These are phyloP conservation scores for Pseudocercospora fijiensis DNA, from an alignment of 2,329 filamentous ascomycete species.

Conservation along the genomic window DNA sequence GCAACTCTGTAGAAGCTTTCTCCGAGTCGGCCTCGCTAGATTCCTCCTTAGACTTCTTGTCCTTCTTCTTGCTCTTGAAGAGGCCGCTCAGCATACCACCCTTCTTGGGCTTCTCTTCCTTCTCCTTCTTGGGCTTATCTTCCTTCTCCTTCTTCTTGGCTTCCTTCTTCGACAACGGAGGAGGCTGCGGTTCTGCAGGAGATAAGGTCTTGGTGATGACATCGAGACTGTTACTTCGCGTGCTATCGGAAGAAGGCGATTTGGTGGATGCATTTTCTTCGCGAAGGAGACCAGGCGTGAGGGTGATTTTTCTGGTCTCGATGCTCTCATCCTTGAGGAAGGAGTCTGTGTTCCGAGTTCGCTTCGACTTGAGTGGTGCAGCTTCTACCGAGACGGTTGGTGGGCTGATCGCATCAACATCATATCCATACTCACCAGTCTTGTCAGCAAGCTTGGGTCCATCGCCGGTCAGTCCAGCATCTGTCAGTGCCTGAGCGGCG, in stretches of 20 bases:
- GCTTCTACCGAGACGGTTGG: constrained; percentile 35
- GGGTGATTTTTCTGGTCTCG: constrained; percentile 94
- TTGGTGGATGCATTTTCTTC: constrained; percentile 61
- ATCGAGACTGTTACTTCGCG: constrained; percentile 66
- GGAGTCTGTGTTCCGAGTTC: constrained; percentile 88
- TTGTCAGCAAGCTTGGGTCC: constrained; percentile 38
- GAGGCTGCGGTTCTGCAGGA: constrained; percentile 57
- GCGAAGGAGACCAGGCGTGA: constrained; percentile 87
- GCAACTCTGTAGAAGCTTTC: constrained; percentile 34
- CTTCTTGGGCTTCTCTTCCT: constrained; percentile 71
- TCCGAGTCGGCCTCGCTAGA: constrained; percentile 31
- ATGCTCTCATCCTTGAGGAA: constrained; percentile 96
- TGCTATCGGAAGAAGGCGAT: constrained; percentile 40
- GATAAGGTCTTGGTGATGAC: constrained; percentile 68
- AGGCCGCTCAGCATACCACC: constrained; percentile 69
- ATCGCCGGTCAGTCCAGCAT: constrained; percentile 25
- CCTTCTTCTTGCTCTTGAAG: constrained; percentile 66
- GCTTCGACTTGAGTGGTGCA: constrained; percentile 63
- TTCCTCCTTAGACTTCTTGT: constrained; percentile 58
- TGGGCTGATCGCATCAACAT: constrained; percentile 22
- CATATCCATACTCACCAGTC: constrained; percentile 28
- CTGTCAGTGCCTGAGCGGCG: constrained; percentile 26
- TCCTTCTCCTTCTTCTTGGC: constrained; percentile 76
- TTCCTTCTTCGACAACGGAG: constrained; percentile 66
- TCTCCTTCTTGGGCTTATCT: constrained; percentile 72